Evolutionary conservation across 257 asterid genomes (phyloP).

Genomic region (Nicotiana benthamiana): DNA sequence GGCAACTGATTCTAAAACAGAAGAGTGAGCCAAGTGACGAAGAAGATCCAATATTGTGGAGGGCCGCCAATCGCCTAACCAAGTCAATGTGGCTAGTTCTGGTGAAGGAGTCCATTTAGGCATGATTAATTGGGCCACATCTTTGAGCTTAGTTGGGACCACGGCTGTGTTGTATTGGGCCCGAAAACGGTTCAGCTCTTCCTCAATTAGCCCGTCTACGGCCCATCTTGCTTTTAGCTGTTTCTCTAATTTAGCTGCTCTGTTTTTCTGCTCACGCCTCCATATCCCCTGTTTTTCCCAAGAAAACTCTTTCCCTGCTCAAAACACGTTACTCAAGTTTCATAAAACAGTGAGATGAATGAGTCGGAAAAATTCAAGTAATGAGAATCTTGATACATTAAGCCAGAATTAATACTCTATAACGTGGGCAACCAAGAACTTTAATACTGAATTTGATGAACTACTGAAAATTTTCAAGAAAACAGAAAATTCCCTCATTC

Average conservation of each 20-base stretch:
- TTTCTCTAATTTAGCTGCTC: conserved; percentile 61
- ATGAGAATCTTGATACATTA: background rate
- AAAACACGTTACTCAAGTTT: background rate
- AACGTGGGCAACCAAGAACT: background rate
- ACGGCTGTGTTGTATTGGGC: conserved; percentile 39
- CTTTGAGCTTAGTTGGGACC: conserved; percentile 43
- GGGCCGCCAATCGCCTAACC: conserved; percentile 98
- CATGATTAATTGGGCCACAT: conserved; percentile 48
- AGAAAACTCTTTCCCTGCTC: conserved; percentile 38
- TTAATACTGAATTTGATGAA: background rate
- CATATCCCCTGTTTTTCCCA: conserved; percentile 48
- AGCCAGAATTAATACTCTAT: background rate
- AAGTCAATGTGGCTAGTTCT: conserved; percentile 56
- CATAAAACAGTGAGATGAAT: background rate
- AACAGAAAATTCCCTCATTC: background rate
- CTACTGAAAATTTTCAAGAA: background rate
- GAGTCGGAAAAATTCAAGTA: too few species aligned
- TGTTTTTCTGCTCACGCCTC: conserved; percentile 59
- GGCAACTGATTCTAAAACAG: conserved; percentile 29
- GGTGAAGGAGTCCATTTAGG: conserved; percentile 59
- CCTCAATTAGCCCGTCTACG: conserved; percentile 53
- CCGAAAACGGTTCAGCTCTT: conserved; percentile 41
- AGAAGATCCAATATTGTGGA: conserved; percentile 60
- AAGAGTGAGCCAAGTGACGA: conserved; percentile 29
- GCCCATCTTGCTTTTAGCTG: conserved; percentile 67